phyloP scores from a whole-genome alignment of 1,139 yeast genomes.

The Nadsonia commutata region DNA sequence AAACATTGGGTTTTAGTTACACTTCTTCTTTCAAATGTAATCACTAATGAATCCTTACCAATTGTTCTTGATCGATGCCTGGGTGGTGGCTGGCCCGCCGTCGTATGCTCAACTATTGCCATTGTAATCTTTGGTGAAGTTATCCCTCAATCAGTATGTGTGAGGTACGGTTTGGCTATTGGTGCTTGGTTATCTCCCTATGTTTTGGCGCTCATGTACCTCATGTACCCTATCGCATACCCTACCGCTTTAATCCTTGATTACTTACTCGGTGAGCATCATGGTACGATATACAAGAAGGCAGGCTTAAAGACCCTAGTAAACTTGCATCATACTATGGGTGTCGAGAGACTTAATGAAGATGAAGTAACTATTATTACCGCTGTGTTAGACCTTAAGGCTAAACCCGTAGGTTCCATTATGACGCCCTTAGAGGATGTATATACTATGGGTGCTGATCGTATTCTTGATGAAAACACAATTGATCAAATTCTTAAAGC shows the following conservation, averaged over 20 bases:
- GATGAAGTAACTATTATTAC: slow-evolving; percentile 94
- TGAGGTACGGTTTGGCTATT: slow-evolving; percentile 78
- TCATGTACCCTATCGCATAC: slow-evolving; percentile 84
- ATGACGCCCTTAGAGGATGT: slow-evolving; percentile 94
- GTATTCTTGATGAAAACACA: slow-evolving; percentile 65
- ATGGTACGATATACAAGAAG: slow-evolving; percentile 86
- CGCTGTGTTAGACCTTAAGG: slow-evolving; percentile 87
- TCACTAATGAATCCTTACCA: slow-evolving; percentile 90
- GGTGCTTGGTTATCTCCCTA: slow-evolving; percentile 89
- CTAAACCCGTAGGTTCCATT: slow-evolving; percentile 68
- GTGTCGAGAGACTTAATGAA: slow-evolving; percentile 79
- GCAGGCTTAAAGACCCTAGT: slow-evolving; percentile 89
- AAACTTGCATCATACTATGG: slow-evolving; percentile 86
- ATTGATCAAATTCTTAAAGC: slow-evolving; percentile 87
- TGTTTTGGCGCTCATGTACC: slow-evolving; percentile 70
- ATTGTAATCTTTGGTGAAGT: slow-evolving; percentile 94
- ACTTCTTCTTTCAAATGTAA: slow-evolving; percentile 61
- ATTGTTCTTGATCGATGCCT: slow-evolving; percentile 82
- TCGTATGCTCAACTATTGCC: slow-evolving; percentile 77
- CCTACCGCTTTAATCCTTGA: slow-evolving; percentile 79
- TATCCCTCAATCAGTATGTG: slow-evolving; percentile 89
- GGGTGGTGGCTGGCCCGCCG: slow-evolving; percentile 98
- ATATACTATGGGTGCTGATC: slow-evolving; percentile 76
- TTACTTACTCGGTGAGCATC: slow-evolving; percentile 80
- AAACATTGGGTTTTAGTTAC: slow-evolving; percentile 98